Evolutionary conservation across 441 rosid genomes (phyloP).

Genomic region (Euphorbia schlechtendalii): DNA sequence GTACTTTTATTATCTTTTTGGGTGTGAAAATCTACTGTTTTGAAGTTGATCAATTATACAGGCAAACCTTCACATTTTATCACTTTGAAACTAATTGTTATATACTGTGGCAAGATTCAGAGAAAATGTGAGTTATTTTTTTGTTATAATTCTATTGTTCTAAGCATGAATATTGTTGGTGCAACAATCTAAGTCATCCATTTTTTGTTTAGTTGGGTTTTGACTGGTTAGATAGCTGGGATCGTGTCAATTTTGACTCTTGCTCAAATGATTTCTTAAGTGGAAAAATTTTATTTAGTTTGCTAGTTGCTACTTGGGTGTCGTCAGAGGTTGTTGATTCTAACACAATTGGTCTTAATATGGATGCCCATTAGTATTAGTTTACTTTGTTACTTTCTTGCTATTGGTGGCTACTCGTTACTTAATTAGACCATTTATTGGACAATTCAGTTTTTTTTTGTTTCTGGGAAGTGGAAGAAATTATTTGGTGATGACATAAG

Average conservation of each 20-base stretch:
- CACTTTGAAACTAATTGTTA: neutral
- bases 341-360: too few species aligned
- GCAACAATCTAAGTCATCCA: neutral
- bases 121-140: neutral
- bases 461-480: neutral
- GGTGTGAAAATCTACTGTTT: neutral
- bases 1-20: neutral
- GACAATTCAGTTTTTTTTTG: neutral
- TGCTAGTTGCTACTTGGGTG: too few species aligned
- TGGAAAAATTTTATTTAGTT: too few species aligned
- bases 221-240: neutral
- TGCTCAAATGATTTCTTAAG: too few species aligned
- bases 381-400: neutral
- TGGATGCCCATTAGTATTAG: neutral
- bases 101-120: neutral
- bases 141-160: neutral
- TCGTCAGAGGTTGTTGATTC: too few species aligned
- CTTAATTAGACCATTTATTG: neutral
- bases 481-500: neutral
- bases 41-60: neutral
- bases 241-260: neutral
- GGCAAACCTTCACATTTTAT: neutral
- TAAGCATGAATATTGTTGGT: neutral
- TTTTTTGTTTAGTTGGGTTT: neutral
- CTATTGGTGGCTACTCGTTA: neutral